phyloP scores from a whole-genome alignment of 306 rosid species.

The Castanea crenata region DNA sequence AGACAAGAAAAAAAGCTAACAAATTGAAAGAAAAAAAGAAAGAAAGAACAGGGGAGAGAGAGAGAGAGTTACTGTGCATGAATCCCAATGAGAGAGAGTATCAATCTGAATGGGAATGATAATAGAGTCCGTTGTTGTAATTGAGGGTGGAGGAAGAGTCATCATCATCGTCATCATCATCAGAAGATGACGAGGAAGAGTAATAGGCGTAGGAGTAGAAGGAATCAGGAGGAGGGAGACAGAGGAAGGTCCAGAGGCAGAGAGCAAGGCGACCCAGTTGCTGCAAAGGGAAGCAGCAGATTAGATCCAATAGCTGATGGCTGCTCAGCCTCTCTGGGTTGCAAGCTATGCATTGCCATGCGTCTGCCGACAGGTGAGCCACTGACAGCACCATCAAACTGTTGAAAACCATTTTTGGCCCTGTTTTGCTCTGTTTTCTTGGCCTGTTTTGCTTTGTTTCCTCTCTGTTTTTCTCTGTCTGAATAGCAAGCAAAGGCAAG shows the following conservation, averaged over 20 bases:
- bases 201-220: slow-evolving; percentile 38
- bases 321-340: slow-evolving; percentile 53
- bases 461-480: not conserved
- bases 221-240: slow-evolving; percentile 53
- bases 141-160: slow-evolving; percentile 36
- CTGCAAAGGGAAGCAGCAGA: slow-evolving; percentile 65
- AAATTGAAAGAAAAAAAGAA: not conserved
- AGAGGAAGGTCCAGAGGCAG: slow-evolving; percentile 70
- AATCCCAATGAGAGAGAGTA: not conserved
- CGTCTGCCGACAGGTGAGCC: slow-evolving; percentile 64
- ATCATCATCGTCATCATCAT: slow-evolving; percentile 40
- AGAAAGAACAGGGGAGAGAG: not conserved
- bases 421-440: not conserved
- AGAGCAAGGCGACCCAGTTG: slow-evolving; percentile 66
- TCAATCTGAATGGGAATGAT: slow-evolving; percentile 67
- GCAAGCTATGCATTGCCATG: slow-evolving; percentile 64
- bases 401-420: slow-evolving; percentile 59
- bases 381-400: slow-evolving; percentile 52
- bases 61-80: slow-evolving; percentile 23
- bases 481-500: not conserved
- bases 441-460: not conserved
- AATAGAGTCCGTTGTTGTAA: slow-evolving; percentile 35
- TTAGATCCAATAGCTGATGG: slow-evolving; percentile 54
- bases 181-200: slow-evolving; percentile 33
- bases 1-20: not conserved